phyloP scores from a whole-genome alignment of 1,284 basidiomycete genomes.

The Taiwanofungus camphoratus region DNA sequence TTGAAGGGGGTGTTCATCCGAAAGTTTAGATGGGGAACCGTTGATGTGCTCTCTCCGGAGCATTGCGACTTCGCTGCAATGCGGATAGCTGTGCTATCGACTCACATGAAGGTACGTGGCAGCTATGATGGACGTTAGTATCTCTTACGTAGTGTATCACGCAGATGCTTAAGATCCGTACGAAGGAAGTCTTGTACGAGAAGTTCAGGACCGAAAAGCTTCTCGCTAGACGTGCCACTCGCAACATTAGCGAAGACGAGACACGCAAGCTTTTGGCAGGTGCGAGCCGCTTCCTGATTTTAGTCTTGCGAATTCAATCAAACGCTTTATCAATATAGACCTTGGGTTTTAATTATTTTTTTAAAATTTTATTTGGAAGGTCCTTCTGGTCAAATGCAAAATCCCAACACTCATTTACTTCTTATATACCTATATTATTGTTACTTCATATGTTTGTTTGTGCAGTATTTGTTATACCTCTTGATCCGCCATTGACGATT shows the following conservation, averaged over 20 bases:
- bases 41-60: conserved; percentile 75
- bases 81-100: conserved; percentile 71
- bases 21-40: conserved; percentile 75
- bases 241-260: conserved; percentile 68
- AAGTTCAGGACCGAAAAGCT: conserved; percentile 81
- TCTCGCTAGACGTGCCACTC: conserved; percentile 72
- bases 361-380: not conserved
- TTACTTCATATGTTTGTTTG: conserved; percentile 1
- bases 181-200: conserved; percentile 80
- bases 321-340: not conserved
- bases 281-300: conserved; percentile 20
- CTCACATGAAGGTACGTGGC: conserved; percentile 66
- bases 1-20: conserved; percentile 67
- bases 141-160: too few species aligned
- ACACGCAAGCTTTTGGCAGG: conserved; percentile 66
- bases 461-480: conserved; percentile 6
- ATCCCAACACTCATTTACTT: not conserved
- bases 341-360: not conserved
- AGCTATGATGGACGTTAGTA: conserved; percentile 14
- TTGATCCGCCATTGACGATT: too few species aligned
- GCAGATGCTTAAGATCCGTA: conserved; percentile 71
- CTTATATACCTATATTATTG: not conserved
- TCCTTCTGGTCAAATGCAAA: not conserved
- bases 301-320: not conserved
- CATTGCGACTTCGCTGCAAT: conserved; percentile 82